Evolutionary conservation across 306 rosid genomes (phyloP).

Genomic region (Herpetospermum pedunculosum): DNA sequence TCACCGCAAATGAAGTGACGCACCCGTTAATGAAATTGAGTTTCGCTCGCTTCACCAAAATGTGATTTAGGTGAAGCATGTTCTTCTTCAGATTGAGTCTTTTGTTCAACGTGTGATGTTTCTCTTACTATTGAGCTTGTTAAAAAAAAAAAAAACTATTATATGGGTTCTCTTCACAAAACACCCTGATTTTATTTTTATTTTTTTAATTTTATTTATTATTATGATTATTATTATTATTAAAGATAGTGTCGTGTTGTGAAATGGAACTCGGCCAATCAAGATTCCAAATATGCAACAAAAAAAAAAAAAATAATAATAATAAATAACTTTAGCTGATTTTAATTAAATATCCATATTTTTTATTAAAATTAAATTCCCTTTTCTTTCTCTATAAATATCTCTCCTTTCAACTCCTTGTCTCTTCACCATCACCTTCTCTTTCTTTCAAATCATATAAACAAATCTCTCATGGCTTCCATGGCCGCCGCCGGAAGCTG

Average conservation of each 20-base stretch:
- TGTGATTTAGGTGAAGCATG: too few relatives aligned
- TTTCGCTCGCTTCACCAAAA: too few relatives aligned
- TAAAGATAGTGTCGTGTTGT: slow-evolving; percentile 36
- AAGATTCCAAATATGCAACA: slow-evolving; percentile 30
- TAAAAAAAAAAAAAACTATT: too few relatives aligned
- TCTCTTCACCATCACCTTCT: not conserved
- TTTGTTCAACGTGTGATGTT: too few relatives aligned
- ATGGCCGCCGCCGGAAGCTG: slow-evolving; percentile 3
- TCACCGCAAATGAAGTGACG: too few relatives aligned
- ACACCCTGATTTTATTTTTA: too few relatives aligned
- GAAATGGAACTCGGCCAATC: slow-evolving; percentile 34
- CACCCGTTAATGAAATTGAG: too few relatives aligned
- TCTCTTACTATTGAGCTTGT: too few relatives aligned
- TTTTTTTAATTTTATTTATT: too few relatives aligned
- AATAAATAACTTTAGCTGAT: not conserved
- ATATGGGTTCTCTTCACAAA: not conserved
- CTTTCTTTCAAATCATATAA: not conserved
- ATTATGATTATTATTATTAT: too few relatives aligned
- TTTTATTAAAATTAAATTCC: not conserved
- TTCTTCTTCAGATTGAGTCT: too few relatives aligned
- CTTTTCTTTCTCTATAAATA: not conserved
- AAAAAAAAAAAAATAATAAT: too few relatives aligned
- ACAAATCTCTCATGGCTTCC: not conserved
- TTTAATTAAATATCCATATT: not conserved
- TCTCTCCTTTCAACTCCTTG: not conserved